Evolutionary conservation across 2,329 filamentous ascomycete species (phyloP).

Genomic region (Aspergillus unguis): DNA sequence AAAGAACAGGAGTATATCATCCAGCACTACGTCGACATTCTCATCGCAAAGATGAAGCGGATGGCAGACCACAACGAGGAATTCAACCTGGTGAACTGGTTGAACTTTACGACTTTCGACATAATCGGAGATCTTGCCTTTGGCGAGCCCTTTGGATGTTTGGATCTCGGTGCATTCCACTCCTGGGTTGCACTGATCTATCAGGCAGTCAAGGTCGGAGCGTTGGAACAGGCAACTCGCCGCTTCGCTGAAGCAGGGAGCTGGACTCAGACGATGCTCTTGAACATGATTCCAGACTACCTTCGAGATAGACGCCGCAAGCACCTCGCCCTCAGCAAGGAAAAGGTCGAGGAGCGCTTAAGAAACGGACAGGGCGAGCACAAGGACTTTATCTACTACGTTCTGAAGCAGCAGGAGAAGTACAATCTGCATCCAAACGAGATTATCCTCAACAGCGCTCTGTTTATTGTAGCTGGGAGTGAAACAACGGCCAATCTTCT

Average conservation of each 20-base stretch:
- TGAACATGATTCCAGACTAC: neutral
- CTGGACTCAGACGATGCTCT: neutral
- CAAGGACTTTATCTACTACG: slow-evolving; percentile 8
- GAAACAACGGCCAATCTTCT: slow-evolving; percentile 8
- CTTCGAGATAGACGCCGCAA: neutral
- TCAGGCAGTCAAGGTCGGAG: neutral
- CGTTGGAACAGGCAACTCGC: neutral
- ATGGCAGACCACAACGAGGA: neutral
- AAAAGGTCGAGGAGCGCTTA: neutral
- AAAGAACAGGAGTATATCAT: slow-evolving; percentile 25
- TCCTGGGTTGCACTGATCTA: slow-evolving; percentile 7
- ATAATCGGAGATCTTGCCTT: slow-evolving; percentile 14
- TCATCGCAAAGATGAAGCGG: slow-evolving; percentile 15
- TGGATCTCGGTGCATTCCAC: slow-evolving; percentile 5
- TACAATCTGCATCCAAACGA: slow-evolving; percentile 1
- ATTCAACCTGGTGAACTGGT: slow-evolving; percentile 11
- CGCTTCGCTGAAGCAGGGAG: neutral
- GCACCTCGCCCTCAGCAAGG: neutral
- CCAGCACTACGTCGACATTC: slow-evolving; percentile 15
- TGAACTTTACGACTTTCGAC: slow-evolving; percentile 15
- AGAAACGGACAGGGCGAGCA: neutral
- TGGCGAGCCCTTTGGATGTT: slow-evolving; percentile 8
- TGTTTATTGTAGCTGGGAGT: slow-evolving; percentile 10
- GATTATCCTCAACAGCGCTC: slow-evolving; percentile 8
- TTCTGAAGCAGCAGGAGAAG: neutral